Evolutionary conservation across 2,329 filamentous ascomycete species (phyloP), one percentile per base, ranked within the genome.

Genomic region (Atkinsonella texensis): DNA sequence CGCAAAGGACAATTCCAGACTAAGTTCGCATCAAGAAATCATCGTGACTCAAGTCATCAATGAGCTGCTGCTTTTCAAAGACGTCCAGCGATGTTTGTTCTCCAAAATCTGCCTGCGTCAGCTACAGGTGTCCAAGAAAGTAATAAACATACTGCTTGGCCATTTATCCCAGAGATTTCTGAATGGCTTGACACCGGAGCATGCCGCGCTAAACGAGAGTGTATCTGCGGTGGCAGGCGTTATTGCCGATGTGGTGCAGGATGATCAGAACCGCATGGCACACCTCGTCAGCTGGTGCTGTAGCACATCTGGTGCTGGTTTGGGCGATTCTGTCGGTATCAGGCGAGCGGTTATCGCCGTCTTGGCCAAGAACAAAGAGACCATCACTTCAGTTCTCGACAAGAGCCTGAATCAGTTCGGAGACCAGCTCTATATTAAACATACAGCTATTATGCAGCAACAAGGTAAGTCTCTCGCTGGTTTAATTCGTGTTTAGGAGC

Each of bases 391-490:
- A 0, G 70, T 87, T 38, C 64, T 91, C 52, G 81, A 89, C 59
- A 87, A 81, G 61, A 79, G 76, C 47, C 70, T 95, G 47, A 73
- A 72, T 40, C 79, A 85, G 47, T 95, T 97, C 65, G 87, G 88
- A 1, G 90, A 96, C 59, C 81, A 85, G 48, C 72, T 97, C 11
- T 95, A 89, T 60, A 89, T 97, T 58, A 86, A 81, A 53, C 89
- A 97, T 66, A 80, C 85, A 0, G 84, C 90, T 5, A 79, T 86
- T n/a, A 63, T 93, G 40, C 86, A 90, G 61, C 93, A 98, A 75
- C 88, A 97, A 76, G 85, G 89, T 87, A 68, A 59, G 12, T 15
- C 7, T 20, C 5, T 0, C 23, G 33, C 12, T 23, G 8, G 12
- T 28, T 28, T 28, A 28, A 28, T 6, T 28, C 4, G 4, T 6